These are phyloP conservation scores for Ambrosia trifida DNA, from an alignment of 129 eudicot genomes.

Conservation along the genomic window DNA sequence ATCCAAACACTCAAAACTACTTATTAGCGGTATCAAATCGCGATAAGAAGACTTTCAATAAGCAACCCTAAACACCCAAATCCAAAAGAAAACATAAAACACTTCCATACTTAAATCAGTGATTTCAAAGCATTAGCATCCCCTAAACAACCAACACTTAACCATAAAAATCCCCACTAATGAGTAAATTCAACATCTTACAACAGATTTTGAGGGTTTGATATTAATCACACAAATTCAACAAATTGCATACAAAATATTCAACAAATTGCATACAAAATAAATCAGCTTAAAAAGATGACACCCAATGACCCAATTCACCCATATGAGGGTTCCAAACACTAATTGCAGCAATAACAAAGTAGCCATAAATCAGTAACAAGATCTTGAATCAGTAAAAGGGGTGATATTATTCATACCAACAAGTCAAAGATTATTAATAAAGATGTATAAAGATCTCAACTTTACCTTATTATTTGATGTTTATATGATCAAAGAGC, in stretches of 20 bases:
- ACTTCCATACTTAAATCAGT: background rate
- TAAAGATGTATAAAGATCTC: conserved; percentile 24
- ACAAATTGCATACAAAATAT: conserved; percentile 6
- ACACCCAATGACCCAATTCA: conserved; percentile 11
- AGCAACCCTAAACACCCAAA: conserved; percentile 1
- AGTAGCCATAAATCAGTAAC: conserved; percentile 11
- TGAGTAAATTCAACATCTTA: background rate
- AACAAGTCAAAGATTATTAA: conserved; percentile 21
- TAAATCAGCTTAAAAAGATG: background rate
- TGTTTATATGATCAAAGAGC: conserved; percentile 14
- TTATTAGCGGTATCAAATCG: background rate
- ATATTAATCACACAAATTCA: conserved; percentile 9
- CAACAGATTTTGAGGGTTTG: conserved; percentile 19
- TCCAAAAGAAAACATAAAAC: background rate
- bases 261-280: background rate
- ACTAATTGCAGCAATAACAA: background rate
- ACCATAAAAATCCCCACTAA: background rate
- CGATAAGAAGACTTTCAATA: background rate
- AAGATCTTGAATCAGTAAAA: conserved; percentile 12
- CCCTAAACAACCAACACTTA: background rate
- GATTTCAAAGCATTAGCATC: background rate
- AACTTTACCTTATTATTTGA: conserved; percentile 26
- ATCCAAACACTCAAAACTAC: background rate
- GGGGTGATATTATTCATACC: background rate
- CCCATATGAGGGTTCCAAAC: conserved; percentile 5